phyloP scores from a whole-genome alignment of 2,329 filamentous ascomycete genomes.

The Aspergillus intermedius region DNA sequence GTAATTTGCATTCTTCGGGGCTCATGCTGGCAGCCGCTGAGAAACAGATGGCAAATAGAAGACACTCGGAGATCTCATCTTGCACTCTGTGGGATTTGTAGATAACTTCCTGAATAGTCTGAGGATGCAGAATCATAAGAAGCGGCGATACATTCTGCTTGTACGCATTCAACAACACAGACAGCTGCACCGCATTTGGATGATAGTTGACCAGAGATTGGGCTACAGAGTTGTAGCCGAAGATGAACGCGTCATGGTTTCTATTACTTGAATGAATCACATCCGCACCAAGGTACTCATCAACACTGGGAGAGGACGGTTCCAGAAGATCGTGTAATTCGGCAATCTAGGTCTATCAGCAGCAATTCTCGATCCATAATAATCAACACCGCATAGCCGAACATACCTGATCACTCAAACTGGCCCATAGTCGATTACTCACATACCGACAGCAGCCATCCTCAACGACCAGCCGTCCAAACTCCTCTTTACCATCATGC shows the following conservation, averaged over 20 bases:
- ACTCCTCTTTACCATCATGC: not conserved
- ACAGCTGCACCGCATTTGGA: slow-evolving; percentile 3
- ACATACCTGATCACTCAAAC: slow-evolving; percentile 11
- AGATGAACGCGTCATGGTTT: not conserved
- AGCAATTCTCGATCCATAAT: not conserved
- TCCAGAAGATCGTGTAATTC: slow-evolving; percentile 9
- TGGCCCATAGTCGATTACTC: slow-evolving; percentile 10
- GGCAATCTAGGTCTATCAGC: slow-evolving; percentile 2
- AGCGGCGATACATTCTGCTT: slow-evolving; percentile 15
- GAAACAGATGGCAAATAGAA: slow-evolving; percentile 12
- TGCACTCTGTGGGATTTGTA: slow-evolving; percentile 1
- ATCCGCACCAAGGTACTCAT: too few species aligned
- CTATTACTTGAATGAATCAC: not conserved
- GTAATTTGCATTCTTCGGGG: slow-evolving; percentile 5
- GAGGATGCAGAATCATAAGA: slow-evolving; percentile 1
- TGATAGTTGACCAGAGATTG: not conserved
- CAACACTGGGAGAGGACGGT: not conserved
- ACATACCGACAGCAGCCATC: slow-evolving; percentile 12
- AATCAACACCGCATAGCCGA: not conserved
- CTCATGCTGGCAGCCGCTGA: slow-evolving; percentile 12
- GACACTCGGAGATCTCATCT: slow-evolving; percentile 2
- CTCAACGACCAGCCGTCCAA: slow-evolving; percentile 4
- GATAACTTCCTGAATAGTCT: slow-evolving; percentile 5
- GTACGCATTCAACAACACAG: slow-evolving; percentile 12
- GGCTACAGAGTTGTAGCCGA: not conserved